phyloP scores from a whole-genome alignment of 2,329 filamentous ascomycete genomes.

The Dothistroma septosporum region DNA sequence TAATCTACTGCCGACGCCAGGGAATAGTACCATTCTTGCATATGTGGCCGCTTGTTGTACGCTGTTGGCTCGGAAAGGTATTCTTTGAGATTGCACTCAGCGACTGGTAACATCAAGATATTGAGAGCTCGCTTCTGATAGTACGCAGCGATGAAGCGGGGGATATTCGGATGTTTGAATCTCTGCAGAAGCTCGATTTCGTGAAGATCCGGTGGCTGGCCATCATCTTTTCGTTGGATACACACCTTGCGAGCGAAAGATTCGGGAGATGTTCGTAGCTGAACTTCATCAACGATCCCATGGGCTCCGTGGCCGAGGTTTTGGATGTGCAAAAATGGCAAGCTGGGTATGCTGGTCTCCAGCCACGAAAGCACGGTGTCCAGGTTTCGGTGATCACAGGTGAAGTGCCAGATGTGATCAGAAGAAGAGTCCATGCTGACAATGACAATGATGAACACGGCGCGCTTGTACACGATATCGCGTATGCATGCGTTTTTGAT shows the following conservation, averaged over 20 bases:
- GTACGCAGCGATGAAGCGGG: conserved; percentile 83
- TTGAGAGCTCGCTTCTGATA: conserved; percentile 38
- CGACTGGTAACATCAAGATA: conserved; percentile 12
- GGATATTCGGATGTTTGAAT: conserved; percentile 38
- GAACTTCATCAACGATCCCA: conserved; percentile 12
- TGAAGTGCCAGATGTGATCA: conserved; percentile 8
- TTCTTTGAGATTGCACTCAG: conserved; percentile 8
- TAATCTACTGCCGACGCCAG: conserved; percentile 9
- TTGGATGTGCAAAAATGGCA: conserved; percentile 1
- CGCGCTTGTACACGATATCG: conserved; percentile 4
- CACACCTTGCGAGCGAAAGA: conserved; percentile 10
- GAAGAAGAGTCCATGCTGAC: not conserved
- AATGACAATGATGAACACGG: conserved; percentile 9
- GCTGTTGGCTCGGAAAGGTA: conserved; percentile 3
- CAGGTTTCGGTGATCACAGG: conserved; percentile 6
- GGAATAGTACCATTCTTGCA: conserved; percentile 8
- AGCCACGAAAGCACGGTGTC: conserved; percentile 4
- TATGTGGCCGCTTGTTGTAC: not conserved
- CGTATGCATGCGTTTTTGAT: conserved; percentile 2
- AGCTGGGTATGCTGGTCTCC: not conserved
- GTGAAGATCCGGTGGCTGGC: not conserved
- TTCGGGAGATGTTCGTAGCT: not conserved
- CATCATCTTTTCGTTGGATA: not conserved
- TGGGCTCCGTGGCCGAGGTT: conserved; percentile 10
- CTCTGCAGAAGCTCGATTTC: conserved; percentile 13